Evolutionary conservation across 805 yeast genomes (phyloP).

Genomic region (Candida peoriensis): DNA sequence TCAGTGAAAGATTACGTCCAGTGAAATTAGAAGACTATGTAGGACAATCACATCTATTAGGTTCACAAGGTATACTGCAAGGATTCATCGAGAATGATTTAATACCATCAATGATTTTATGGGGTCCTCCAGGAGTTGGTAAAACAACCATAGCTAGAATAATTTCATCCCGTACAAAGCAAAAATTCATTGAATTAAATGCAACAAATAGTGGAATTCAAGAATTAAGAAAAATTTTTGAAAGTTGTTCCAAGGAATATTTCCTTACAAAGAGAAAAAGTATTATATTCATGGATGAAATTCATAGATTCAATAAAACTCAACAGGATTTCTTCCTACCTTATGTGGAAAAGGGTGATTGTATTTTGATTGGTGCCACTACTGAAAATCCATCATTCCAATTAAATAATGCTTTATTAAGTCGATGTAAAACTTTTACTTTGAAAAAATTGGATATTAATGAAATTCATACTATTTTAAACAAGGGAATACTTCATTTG

Average conservation of each 20-base stretch:
- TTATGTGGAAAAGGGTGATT: constrained; percentile 76
- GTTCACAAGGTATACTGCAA: constrained; percentile 55
- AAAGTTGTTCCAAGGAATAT: constrained; percentile 30
- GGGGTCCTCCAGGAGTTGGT: constrained; percentile 96
- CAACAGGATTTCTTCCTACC: constrained; percentile 90
- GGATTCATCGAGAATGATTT: constrained; percentile 57
- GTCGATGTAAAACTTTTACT: constrained; percentile 79
- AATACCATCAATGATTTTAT: constrained; percentile 80
- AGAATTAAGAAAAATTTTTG: constrained; percentile 62
- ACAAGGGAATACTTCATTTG: constrained; percentile 51
- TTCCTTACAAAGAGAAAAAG: constrained; percentile 46
- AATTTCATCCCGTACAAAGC: constrained; percentile 28
- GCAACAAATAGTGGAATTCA: constrained; percentile 71
- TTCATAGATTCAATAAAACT: constrained; percentile 77
- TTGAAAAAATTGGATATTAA: constrained; percentile 44
- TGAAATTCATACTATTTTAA: constrained; percentile 50
- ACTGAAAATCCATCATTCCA: constrained; percentile 91
- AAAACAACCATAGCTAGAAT: constrained; percentile 82
- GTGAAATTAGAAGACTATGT: constrained; percentile 58
- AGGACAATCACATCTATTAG: constrained; percentile 81
- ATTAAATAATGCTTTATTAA: constrained; percentile 73
- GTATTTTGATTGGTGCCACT: constrained; percentile 90
- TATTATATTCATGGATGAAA: constrained; percentile 84
- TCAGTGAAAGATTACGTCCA: constrained; percentile 87
- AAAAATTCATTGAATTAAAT: constrained; percentile 69